These are phyloP conservation scores for Euclidium syriacum DNA, from an alignment of 345 rosid genomes.

Conservation along the genomic window DNA sequence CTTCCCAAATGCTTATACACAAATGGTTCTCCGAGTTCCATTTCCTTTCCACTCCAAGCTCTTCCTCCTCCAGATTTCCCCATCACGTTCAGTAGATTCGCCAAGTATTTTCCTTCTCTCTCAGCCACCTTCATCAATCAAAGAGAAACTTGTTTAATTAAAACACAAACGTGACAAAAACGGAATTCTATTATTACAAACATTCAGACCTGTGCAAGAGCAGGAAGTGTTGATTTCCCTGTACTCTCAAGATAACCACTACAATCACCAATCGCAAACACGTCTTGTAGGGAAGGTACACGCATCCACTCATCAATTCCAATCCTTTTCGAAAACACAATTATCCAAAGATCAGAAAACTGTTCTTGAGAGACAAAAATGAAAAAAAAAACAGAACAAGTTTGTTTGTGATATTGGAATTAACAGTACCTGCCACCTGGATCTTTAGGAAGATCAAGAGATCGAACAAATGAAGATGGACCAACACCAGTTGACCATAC, in stretches of 20 bases:
- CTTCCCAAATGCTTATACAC: constrained; percentile 93
- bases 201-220: constrained; percentile 79
- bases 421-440: constrained; percentile 84
- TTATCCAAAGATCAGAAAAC: constrained; percentile 3
- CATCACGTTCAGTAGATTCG: constrained; percentile 51
- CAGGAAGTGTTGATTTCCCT: constrained; percentile 88
- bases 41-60: constrained; percentile 45
- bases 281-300: constrained; percentile 72
- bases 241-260: constrained; percentile 90
- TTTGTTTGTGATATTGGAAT: not conserved
- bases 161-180: not conserved
- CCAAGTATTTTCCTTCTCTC: constrained; percentile 92
- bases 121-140: constrained; percentile 73
- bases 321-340: constrained; percentile 46
- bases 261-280: constrained; percentile 93
- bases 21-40: constrained; percentile 62
- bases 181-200: not conserved
- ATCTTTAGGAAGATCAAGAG: constrained; percentile 77
- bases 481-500: constrained; percentile 99
- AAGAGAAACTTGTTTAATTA: not conserved
- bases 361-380: not conserved
- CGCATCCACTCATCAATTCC: constrained; percentile 93
- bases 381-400: not conserved
- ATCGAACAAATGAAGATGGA: constrained; percentile 72
- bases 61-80: constrained; percentile 75